Conservation (phyloP, 805 yeast genomes). For the Candida succiphila region DNA sequence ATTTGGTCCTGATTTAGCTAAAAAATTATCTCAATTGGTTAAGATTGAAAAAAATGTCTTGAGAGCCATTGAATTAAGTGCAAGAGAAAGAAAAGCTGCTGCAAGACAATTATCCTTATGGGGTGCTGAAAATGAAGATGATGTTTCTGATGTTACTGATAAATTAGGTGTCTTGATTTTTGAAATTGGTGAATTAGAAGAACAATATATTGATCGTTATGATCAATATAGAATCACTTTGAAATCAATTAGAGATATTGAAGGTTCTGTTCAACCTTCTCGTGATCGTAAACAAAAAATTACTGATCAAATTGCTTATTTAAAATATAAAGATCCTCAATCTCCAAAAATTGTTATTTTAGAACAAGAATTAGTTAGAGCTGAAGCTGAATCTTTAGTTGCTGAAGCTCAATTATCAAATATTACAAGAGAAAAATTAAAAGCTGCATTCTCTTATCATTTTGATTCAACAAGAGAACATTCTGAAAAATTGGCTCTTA, state of each 20-base stretch:
- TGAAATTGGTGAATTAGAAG: constrained; percentile 81
- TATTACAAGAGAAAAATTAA: constrained; percentile 79
- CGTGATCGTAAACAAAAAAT: constrained; percentile 80
- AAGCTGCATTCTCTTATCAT: constrained; percentile 76
- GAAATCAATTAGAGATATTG: constrained; percentile 75
- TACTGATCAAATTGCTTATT: constrained; percentile 75
- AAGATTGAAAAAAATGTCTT: constrained; percentile 77
- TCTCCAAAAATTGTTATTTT: constrained; percentile 71
- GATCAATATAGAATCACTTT: constrained; percentile 80
- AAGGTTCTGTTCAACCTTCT: constrained; percentile 80
- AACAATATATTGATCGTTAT: constrained; percentile 76
- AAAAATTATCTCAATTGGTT: constrained; percentile 63
- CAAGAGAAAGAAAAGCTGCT: constrained; percentile 70
- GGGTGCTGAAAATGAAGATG: constrained; percentile 86
- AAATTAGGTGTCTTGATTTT: constrained; percentile 75
- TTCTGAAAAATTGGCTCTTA: constrained; percentile 76
- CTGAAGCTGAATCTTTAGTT: constrained; percentile 84
- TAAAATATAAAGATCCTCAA: constrained; percentile 79
- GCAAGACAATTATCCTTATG: constrained; percentile 76
- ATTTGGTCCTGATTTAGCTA: constrained; percentile 71
- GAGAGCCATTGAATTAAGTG: constrained; percentile 69
- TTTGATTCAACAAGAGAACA: constrained; percentile 80
- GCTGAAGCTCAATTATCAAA: constrained; percentile 89
- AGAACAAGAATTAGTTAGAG: constrained; percentile 85
- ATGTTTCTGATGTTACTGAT: constrained; percentile 78